Percentiles rank a stretch among this genome's conserved stretches.
Conservation (phyloP, 1,139 yeast genomes). For the Debaryomyces sp. region DNA sequence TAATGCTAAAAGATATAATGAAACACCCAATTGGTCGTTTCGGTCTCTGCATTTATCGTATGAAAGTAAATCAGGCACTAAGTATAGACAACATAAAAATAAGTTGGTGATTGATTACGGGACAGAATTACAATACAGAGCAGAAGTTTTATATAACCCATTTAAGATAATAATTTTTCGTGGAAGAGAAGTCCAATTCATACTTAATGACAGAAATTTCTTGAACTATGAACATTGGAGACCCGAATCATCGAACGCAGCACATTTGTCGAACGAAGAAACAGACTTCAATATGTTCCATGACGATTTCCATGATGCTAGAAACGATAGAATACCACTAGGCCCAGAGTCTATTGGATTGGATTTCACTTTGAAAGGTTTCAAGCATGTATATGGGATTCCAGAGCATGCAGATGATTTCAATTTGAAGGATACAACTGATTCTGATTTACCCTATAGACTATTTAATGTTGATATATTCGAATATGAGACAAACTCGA, state of each 20-base stretch:
- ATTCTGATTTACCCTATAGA: constrained; percentile 68
- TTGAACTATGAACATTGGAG: constrained; percentile 83
- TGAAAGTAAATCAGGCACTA: not conserved
- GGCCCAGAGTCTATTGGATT: constrained; percentile 92
- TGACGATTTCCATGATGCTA: constrained; percentile 65
- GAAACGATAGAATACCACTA: constrained; percentile 60
- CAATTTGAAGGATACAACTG: constrained; percentile 67
- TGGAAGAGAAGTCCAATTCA: constrained; percentile 48
- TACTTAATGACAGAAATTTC: constrained; percentile 68
- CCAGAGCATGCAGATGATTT: constrained; percentile 94
- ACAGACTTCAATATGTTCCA: constrained; percentile 56
- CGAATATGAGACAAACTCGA: constrained; percentile 82
- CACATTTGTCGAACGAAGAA: constrained; percentile 56
- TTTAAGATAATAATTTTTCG: constrained; percentile 53
- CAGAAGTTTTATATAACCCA: constrained; percentile 50
- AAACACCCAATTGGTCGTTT: constrained; percentile 65
- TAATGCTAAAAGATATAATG: constrained; percentile 54
- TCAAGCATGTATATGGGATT: constrained; percentile 76
- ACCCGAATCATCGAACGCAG: constrained; percentile 32
- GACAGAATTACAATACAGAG: constrained; percentile 29
- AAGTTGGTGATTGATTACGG: constrained; percentile 44
- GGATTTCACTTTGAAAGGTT: constrained; percentile 69
- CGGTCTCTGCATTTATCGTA: constrained; percentile 18
- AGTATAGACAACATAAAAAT: constrained; percentile 13
- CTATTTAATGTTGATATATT: constrained; percentile 91